Evolutionary conservation across 169 alveolate genomes (phyloP).

Genomic region (Plasmodium vinckei): DNA sequence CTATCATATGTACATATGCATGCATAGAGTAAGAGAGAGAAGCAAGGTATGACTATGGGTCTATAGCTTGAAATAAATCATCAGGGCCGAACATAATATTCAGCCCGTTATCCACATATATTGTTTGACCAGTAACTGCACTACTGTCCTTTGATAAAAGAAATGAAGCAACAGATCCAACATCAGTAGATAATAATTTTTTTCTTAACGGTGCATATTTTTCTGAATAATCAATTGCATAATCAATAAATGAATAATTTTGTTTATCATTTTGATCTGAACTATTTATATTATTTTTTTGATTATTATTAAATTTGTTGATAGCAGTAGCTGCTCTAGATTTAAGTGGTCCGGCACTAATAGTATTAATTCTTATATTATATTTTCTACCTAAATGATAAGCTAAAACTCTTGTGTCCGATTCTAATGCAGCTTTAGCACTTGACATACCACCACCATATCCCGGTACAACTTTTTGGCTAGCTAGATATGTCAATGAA

Average conservation of each 20-base stretch:
- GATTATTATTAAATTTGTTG: slow-evolving; percentile 8
- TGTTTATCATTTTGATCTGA: slow-evolving; percentile 71
- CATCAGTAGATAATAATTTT: slow-evolving; percentile 78
- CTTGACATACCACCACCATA: slow-evolving; percentile 90
- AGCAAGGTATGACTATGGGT: too few relatives aligned
- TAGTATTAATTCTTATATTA: slow-evolving; percentile 85
- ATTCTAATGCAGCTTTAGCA: slow-evolving; percentile 88
- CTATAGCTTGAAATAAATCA: slow-evolving; percentile 39
- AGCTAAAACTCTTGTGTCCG: slow-evolving; percentile 87
- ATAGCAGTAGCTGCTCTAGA: slow-evolving; percentile 86
- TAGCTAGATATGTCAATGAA: slow-evolving; percentile 84
- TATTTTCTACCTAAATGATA: slow-evolving; percentile 82
- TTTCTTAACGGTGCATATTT: slow-evolving; percentile 81
- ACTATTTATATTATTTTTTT: not conserved
- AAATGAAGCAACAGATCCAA: slow-evolving; percentile 82
- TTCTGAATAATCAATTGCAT: slow-evolving; percentile 84
- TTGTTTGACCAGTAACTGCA: slow-evolving; percentile 82
- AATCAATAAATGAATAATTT: slow-evolving; percentile 85
- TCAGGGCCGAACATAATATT: slow-evolving; percentile 80
- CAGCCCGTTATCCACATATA: slow-evolving; percentile 86
- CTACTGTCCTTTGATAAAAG: slow-evolving; percentile 79
- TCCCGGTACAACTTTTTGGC: slow-evolving; percentile 83
- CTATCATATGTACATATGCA: not conserved
- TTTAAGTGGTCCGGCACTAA: slow-evolving; percentile 88
- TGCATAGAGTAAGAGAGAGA: not conserved